Evolutionary conservation across 2,329 filamentous ascomycete genomes (phyloP).

Genomic region (Sporothrix brunneoviolacea): DNA sequence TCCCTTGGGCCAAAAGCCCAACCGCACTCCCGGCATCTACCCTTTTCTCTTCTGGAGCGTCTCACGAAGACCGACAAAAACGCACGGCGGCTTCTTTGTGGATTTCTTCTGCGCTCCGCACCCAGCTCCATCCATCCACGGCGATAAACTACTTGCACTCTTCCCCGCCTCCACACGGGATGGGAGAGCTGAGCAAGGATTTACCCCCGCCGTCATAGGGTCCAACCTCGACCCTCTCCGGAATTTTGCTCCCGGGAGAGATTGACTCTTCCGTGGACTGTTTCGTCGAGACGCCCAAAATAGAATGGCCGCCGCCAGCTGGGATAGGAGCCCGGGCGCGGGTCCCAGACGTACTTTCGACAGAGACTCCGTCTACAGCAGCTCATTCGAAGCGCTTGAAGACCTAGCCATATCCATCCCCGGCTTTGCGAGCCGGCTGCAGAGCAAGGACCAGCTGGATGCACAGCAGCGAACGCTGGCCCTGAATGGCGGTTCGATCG

Average conservation of each 20-base stretch:
- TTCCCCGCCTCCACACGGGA: no score
- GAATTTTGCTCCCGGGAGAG: neutral
- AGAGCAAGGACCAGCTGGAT: conserved; percentile 84
- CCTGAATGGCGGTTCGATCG: conserved; percentile 5
- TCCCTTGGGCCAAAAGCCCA: no score
- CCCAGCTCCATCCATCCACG: no score
- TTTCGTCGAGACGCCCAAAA: neutral
- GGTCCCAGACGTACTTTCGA: neutral
- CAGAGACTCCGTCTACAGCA: neutral
- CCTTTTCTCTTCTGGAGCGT: no score
- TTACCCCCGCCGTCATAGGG: no score
- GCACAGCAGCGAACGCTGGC: conserved; percentile 45
- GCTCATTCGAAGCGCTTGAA: conserved; percentile 14
- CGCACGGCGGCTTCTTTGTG: no score
- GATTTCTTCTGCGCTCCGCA: no score
- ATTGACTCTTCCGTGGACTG: neutral
- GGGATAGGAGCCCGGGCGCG: conserved; percentile 14
- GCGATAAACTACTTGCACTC: no score
- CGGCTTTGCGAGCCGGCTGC: conserved; percentile 35
- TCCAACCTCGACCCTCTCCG: no score
- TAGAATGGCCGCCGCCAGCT: conserved; percentile 14
- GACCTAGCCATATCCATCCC: conserved; percentile 10
- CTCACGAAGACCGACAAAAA: neutral
- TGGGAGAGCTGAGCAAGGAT: no score
- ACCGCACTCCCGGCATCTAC: no score